phyloP scores from a whole-genome alignment of 2,329 filamentous ascomycete species.

The Ceratocystis albifundus region DNA sequence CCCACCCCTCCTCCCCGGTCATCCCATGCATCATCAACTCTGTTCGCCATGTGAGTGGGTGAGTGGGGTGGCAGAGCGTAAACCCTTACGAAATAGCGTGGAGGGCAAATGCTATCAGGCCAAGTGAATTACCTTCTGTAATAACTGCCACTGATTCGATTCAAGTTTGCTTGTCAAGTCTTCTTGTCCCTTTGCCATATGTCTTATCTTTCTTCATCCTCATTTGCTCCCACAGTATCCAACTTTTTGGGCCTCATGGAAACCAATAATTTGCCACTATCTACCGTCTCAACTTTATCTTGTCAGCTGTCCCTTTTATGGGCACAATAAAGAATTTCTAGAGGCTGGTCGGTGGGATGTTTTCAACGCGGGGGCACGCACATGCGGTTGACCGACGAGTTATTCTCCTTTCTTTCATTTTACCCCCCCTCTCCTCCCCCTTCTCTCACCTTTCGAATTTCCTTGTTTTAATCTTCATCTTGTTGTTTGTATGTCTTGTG shows the following conservation, averaged over 20 bases:
- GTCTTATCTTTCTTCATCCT: constrained; percentile 13
- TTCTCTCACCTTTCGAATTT: neutral
- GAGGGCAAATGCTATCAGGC: neutral
- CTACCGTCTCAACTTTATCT: neutral
- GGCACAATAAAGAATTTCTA: neutral
- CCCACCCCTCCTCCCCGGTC: neutral
- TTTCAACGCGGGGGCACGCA: neutral
- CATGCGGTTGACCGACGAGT: neutral
- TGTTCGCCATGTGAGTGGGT: neutral
- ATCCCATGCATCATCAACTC: neutral
- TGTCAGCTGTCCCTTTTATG: neutral
- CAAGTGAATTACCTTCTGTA: neutral
- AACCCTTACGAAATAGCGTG: neutral
- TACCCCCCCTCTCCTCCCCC: too few relatives aligned
- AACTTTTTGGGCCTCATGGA: neutral
- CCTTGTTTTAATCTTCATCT: constrained; percentile 5
- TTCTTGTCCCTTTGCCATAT: constrained; percentile 3
- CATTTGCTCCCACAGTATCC: neutral
- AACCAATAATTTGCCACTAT: neutral
- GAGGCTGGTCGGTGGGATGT: neutral
- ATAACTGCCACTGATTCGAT: too few relatives aligned
- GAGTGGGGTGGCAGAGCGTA: neutral
- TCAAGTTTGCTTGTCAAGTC: neutral
- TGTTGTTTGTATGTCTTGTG: constrained; percentile 8
- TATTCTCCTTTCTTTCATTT: constrained; percentile 3